Conservation (phyloP, 345 rosid species). For the Noccaea caerulescens region DNA sequence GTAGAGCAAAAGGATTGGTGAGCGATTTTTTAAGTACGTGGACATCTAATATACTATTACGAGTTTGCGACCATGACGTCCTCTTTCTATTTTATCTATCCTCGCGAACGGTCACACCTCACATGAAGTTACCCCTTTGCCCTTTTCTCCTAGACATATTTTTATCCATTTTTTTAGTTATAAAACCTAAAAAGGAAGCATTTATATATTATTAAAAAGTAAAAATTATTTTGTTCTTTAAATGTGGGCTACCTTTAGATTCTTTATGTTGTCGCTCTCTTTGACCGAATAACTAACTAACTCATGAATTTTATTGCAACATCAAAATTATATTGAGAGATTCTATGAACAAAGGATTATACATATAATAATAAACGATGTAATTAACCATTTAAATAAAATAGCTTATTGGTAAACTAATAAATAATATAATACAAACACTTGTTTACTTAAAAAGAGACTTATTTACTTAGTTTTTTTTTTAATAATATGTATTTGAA, state of each 20-base stretch:
- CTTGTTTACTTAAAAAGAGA: too few relatives aligned
- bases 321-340: slow-evolving; percentile 9
- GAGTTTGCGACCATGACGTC: slow-evolving; percentile 16
- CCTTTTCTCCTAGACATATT: not conserved
- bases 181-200: not conserved
- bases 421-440: not conserved
- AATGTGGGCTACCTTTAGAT: slow-evolving; percentile 36
- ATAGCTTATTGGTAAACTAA: not conserved
- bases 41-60: slow-evolving; percentile 7
- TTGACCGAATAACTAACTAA: slow-evolving; percentile 33
- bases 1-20: slow-evolving; percentile 35
- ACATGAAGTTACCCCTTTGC: slow-evolving; percentile 9
- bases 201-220: not conserved
- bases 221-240: slow-evolving; percentile 20
- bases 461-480: too few relatives aligned
- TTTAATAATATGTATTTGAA: too few relatives aligned
- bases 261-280: slow-evolving; percentile 39
- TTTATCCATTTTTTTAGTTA: not conserved
- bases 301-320: slow-evolving; percentile 6
- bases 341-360: not conserved
- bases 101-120: slow-evolving; percentile 6
- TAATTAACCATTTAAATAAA: slow-evolving; percentile 11
- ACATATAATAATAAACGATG: not conserved
- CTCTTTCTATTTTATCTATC: slow-evolving; percentile 10
- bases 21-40: not conserved